These are phyloP conservation scores for Spongospora subterranea DNA, from an alignment of 208 protist species.

Conservation along the genomic window DNA sequence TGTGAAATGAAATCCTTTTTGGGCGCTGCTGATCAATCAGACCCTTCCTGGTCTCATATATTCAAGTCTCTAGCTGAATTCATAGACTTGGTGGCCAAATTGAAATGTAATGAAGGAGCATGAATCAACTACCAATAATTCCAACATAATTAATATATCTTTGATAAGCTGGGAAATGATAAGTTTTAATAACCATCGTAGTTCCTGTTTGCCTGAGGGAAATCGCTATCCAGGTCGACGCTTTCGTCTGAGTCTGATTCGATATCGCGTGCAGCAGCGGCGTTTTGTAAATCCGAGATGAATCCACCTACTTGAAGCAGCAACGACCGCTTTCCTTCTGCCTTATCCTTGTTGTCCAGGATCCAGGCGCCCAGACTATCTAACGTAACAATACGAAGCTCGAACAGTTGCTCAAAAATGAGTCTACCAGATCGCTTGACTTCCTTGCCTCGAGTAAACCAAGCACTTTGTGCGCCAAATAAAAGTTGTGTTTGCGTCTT, in stretches of 20 bases:
- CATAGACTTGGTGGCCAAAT: neutral
- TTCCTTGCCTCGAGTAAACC: neutral
- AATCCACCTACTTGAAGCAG: constrained; percentile 10
- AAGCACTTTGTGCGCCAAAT: neutral
- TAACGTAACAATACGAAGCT: neutral
- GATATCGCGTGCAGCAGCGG: neutral
- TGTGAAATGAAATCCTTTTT: neutral
- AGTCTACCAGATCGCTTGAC: neutral
- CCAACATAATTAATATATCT: neutral
- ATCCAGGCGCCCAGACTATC: constrained; percentile 21
- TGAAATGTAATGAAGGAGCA: neutral
- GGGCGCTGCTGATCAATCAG: neutral
- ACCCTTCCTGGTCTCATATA: neutral
- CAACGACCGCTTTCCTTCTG: neutral
- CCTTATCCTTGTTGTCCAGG: neutral
- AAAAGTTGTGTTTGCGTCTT: neutral
- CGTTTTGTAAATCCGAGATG: constrained; percentile 30
- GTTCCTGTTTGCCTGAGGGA: constrained; percentile 45
- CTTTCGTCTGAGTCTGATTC: constrained; percentile 19
- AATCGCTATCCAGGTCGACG: constrained; percentile 36
- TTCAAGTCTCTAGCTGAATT: neutral
- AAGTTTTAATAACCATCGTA: constrained; percentile 14
- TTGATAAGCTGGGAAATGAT: neutral
- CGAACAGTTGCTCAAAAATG: constrained; percentile 1
- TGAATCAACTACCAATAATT: neutral